A percentile compares a stretch with the other conserved stretches of the same genome.
Conservation (phyloP, 2,329 filamentous ascomycete genomes). For the Pseudohalonectria lignicola region DNA sequence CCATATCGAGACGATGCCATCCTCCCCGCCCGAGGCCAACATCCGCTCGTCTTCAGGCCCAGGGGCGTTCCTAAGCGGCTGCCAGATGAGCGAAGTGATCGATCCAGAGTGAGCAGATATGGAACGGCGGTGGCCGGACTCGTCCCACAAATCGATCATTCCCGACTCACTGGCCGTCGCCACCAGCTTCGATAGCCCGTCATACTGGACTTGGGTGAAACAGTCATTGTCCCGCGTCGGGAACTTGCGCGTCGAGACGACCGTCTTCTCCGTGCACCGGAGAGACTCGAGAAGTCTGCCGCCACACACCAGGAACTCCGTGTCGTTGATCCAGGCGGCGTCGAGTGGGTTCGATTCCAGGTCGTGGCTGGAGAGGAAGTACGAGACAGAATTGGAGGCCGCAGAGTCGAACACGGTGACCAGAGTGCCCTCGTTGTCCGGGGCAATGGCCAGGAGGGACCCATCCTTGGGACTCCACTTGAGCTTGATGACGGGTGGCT, state of each 20-base stretch:
- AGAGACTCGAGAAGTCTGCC: conserved; percentile 41
- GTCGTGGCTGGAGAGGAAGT: conserved; percentile 37
- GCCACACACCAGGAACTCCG: conserved; percentile 47
- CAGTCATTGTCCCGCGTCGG: conserved; percentile 41
- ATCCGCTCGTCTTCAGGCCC: conserved; percentile 37
- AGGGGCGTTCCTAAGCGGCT: conserved; percentile 33
- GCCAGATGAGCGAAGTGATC: conserved; percentile 50
- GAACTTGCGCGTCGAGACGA: conserved; percentile 35
- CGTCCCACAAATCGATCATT: conserved; percentile 49
- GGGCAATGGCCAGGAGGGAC: conserved; percentile 45
- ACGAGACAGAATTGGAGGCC: conserved; percentile 31
- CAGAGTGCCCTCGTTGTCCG: conserved; percentile 39
- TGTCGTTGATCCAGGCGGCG: conserved; percentile 47
- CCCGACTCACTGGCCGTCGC: conserved; percentile 52
- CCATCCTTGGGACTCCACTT: conserved; percentile 47
- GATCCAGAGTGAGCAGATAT: conserved; percentile 48
- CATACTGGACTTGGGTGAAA: conserved; percentile 45
- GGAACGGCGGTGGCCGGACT: conserved; percentile 38
- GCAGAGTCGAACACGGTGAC: conserved; percentile 42
- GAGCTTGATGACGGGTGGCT: conserved; percentile 51
- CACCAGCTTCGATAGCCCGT: conserved; percentile 38
- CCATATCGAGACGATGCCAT: conserved; percentile 52
- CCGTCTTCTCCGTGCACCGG: conserved; percentile 31
- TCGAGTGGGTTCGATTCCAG: conserved; percentile 41
- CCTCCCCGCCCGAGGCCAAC: conserved; percentile 50